phyloP scores from a whole-genome alignment of 495 filamentous ascomycete genomes.

The Lasiosphaeria hispida region DNA sequence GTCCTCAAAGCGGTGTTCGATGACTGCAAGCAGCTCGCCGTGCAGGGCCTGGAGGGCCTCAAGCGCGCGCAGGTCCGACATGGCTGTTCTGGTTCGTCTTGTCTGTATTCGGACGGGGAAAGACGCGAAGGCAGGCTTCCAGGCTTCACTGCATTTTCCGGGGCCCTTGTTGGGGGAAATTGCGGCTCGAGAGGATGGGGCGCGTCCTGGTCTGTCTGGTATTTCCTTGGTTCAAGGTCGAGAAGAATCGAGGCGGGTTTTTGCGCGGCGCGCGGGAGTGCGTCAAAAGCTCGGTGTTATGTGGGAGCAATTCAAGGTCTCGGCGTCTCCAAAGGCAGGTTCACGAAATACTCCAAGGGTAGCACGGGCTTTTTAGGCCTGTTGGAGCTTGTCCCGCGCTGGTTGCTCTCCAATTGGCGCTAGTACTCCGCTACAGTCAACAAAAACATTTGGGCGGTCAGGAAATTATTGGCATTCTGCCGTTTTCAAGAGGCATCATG shows the following conservation, averaged over 20 bases:
- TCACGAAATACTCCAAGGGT: conserved; percentile 2
- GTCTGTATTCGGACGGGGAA: conserved; percentile 13
- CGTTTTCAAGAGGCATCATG: not conserved
- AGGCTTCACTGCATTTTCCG: not conserved
- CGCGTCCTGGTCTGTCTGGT: too few species aligned
- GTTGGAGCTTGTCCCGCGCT: conserved; percentile 28
- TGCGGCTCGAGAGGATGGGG: too few species aligned
- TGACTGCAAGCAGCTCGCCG: conserved; percentile 69
- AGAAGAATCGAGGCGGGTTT: not conserved
- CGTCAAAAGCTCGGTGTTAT: not conserved
- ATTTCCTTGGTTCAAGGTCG: not conserved
- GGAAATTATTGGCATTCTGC: conserved; percentile 20
- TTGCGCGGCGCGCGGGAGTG: not conserved
- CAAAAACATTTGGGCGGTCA: conserved; percentile 35
- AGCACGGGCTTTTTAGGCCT: not conserved
- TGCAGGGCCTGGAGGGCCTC: conserved; percentile 72
- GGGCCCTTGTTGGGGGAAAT: not conserved
- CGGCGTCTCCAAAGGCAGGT: not conserved
- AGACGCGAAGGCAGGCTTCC: conserved; percentile 1
- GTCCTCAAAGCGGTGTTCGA: conserved; percentile 58
- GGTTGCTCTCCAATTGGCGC: conserved; percentile 21
- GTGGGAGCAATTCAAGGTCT: not conserved
- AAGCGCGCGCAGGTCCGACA: conserved; percentile 65
- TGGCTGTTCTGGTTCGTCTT: conserved; percentile 34
- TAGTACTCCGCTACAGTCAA: conserved; percentile 24